Evolutionary conservation across 768 basidiomycete species (phyloP), one percentile per base, ranked within the genome.

Genomic region (Russula dissimulans): DNA sequence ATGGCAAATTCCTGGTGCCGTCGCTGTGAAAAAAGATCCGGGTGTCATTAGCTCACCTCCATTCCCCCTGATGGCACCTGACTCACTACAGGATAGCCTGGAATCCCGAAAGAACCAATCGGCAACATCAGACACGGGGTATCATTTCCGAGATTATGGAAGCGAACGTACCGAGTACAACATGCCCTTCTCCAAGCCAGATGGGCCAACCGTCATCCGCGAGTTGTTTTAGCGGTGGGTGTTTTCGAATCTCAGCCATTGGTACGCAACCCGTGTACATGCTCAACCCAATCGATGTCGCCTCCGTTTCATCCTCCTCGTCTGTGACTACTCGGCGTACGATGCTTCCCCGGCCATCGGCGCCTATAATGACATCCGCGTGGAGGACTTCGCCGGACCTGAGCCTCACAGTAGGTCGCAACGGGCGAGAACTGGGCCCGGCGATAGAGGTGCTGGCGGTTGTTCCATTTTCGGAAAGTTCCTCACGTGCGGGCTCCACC

Each of bases 331-430:
- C 60, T 47, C 63, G 44, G 32, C 69, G 60, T 15, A 65, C 47
- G 29, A 67, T 56, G 44, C 64, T 64, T 43, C 68, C 60, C 22
- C 56, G 66, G 39, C 69, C 69, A 59, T 70, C 68, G 18, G 69
- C 69, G 29, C 68, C 70, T 29, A 71, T 54, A 39, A 71, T 60
- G n/a, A 71, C 53, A 47, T 71, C 69, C 31, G 67, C 67, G 14
- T 65, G 32, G 41, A 71, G 53, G 22, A 67, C 57, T 42, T 68
- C 65, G 42, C 70, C 70, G 12, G 56, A 48, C 39, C 51, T 59
- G 52, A 71, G 66, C 15, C 65, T 68, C 51, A 66, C 55, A 26
- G 48, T 29, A 41, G 63, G 56, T 49, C 61, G 61, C 56, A 61
- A 51, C 60, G 61, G 53, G 61, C 18, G 7, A 5, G 60, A 45